A percentile compares a stretch with the other conserved stretches of the same genome.
These are phyloP conservation scores for Hydnum rufescens DNA, from an alignment of 768 basidiomycete species.

Conservation along the genomic window DNA sequence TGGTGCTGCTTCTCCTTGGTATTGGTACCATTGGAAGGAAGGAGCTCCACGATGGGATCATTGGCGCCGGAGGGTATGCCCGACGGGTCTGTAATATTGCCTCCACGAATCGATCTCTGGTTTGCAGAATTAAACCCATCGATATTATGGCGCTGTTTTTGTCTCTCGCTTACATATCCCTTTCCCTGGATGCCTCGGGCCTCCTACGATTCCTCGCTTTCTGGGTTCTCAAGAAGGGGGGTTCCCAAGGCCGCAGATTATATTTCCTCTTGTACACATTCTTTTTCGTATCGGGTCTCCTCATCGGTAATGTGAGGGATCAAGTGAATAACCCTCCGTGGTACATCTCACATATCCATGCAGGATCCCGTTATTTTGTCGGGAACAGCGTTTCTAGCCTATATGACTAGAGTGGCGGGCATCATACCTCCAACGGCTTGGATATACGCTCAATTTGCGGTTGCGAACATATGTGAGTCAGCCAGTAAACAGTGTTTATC, in stretches of 20 bases:
- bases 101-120: neutral
- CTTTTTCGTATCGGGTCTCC: conserved; percentile 52
- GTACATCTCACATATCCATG: conserved; percentile 9
- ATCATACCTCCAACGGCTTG: conserved; percentile 22
- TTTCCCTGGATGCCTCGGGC: conserved; percentile 80
- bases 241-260: conserved; percentile 46
- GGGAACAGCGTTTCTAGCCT: conserved; percentile 77
- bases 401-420: conserved; percentile 54
- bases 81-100: neutral
- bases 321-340: neutral
- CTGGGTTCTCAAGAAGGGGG: conserved; percentile 68
- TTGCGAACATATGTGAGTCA: conserved; percentile 15
- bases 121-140: conserved; percentile 45
- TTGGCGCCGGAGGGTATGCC: conserved; percentile 39
- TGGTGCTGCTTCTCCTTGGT: conserved; percentile 22
- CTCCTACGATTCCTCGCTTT: conserved; percentile 73
- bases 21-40: conserved; percentile 20
- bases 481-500: neutral
- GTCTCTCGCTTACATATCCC: conserved; percentile 80
- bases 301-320: conserved; percentile 50
- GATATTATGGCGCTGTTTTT: conserved; percentile 89
- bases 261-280: conserved; percentile 70
- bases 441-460: conserved; percentile 25
- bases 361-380: conserved; percentile 76
- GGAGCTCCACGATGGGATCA: conserved; percentile 55